A percentile compares a stretch with the other conserved stretches of the same genome.
Evolutionary conservation across 2,329 filamentous ascomycete genomes (phyloP).

Genomic region (Xylaria sp.): DNA sequence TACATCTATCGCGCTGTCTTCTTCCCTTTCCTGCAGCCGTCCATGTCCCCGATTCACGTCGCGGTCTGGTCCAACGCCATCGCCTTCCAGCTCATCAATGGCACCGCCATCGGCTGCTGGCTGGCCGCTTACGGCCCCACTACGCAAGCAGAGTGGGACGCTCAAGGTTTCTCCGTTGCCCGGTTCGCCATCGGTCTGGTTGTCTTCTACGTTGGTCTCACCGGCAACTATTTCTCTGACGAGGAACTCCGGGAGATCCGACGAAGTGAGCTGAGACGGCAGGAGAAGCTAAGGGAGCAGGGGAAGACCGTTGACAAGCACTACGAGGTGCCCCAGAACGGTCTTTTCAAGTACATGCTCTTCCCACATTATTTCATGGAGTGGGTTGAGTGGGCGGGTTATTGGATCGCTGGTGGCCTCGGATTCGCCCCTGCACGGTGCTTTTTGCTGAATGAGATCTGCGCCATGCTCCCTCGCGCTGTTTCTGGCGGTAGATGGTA

Average conservation of each 20-base stretch:
- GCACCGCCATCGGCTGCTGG: slow-evolving; percentile 77
- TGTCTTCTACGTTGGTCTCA: slow-evolving; percentile 77
- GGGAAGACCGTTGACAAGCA: slow-evolving; percentile 71
- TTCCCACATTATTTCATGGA: slow-evolving; percentile 96
- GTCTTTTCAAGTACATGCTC: slow-evolving; percentile 81
- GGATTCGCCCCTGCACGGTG: slow-evolving; percentile 75
- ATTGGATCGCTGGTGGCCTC: slow-evolving; percentile 75
- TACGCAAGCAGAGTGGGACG: slow-evolving; percentile 57
- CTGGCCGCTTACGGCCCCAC: slow-evolving; percentile 79
- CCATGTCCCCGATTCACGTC: slow-evolving; percentile 87
- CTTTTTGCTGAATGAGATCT: slow-evolving; percentile 85
- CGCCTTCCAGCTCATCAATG: slow-evolving; percentile 82
- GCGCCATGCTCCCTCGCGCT: slow-evolving; percentile 89
- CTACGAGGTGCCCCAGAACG: slow-evolving; percentile 84
- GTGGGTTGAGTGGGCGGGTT: slow-evolving; percentile 95
- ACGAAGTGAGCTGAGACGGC: slow-evolving; percentile 67
- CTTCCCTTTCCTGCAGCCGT: slow-evolving; percentile 82
- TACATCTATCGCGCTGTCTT: slow-evolving; percentile 89
- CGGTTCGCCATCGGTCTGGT: slow-evolving; percentile 69
- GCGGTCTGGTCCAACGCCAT: slow-evolving; percentile 69
- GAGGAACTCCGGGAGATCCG: slow-evolving; percentile 88
- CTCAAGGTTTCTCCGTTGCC: slow-evolving; percentile 45
- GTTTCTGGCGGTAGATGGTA: slow-evolving; percentile 87
- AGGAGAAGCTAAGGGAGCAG: slow-evolving; percentile 52
- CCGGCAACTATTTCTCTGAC: slow-evolving; percentile 87